phyloP scores from a whole-genome alignment of 2,329 filamentous ascomycete genomes.

The Botryosphaeria agaves region DNA sequence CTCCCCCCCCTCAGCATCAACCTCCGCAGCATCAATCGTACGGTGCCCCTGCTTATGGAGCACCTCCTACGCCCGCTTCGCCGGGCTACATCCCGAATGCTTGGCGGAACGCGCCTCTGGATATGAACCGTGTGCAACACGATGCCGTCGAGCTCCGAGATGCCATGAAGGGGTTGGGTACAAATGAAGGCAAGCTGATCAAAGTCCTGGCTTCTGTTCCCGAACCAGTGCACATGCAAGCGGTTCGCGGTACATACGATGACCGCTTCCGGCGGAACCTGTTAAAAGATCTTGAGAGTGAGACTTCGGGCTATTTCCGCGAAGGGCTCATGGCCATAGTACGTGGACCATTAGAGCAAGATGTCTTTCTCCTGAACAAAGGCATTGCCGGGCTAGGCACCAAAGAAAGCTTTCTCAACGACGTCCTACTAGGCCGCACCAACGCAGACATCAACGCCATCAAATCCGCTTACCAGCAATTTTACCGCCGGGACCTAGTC shows the following conservation, averaged over 20 bases:
- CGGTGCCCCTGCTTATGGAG: conserved; percentile 10
- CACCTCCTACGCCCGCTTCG: conserved; percentile 43
- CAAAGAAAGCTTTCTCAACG: conserved; percentile 72
- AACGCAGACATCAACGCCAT: conserved; percentile 84
- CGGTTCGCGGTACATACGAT: conserved; percentile 49
- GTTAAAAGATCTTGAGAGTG: conserved; percentile 56
- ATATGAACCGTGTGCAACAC: conserved; percentile 38
- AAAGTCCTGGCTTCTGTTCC: conserved; percentile 49
- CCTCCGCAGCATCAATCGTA: conserved; percentile 16
- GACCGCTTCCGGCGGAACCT: conserved; percentile 49
- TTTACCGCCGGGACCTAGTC: conserved; percentile 50
- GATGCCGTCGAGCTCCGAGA: conserved; percentile 57
- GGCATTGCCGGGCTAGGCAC: conserved; percentile 70
- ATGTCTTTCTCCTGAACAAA: conserved; percentile 51
- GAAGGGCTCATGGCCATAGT: conserved; percentile 58
- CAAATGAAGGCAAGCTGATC: conserved; percentile 66
- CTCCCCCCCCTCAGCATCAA: conserved; percentile 20
- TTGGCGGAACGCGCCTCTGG: conserved; percentile 48
- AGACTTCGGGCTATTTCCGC: conserved; percentile 57
- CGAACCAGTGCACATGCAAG: conserved; percentile 60
- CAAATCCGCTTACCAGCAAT: conserved; percentile 56
- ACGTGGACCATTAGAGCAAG: conserved; percentile 62
- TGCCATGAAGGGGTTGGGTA: conserved; percentile 91
- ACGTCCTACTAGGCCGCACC: conserved; percentile 63
- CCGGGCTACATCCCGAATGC: conserved; percentile 57